Percentiles rank a stretch among this genome's conserved stretches.
phyloP scores from a whole-genome alignment of 2,329 filamentous ascomycete species.

The Fusarium sp. region DNA sequence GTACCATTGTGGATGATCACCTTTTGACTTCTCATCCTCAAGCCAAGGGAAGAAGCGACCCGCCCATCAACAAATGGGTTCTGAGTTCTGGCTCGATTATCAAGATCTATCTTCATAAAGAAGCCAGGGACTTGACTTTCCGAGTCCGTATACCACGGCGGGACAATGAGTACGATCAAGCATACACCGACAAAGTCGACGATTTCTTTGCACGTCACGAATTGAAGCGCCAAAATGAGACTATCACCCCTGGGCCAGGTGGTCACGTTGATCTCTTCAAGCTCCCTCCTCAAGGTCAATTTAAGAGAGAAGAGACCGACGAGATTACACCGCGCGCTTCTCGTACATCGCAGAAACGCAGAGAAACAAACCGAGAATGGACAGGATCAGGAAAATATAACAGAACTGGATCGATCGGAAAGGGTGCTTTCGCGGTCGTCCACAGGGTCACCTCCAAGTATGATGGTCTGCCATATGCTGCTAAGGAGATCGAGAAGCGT shows the following conservation, averaged over 20 bases:
- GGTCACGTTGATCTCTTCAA: constrained; percentile 58
- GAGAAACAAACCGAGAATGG: constrained; percentile 71
- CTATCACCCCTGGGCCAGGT: constrained; percentile 59
- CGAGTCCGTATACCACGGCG: constrained; percentile 85
- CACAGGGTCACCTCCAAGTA: constrained; percentile 89
- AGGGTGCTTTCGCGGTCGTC: constrained; percentile 94
- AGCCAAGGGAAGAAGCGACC: constrained; percentile 49
- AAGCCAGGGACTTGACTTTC: constrained; percentile 75
- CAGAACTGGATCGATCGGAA: constrained; percentile 82
- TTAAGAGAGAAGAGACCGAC: constrained; percentile 34
- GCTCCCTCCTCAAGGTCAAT: constrained; percentile 37
- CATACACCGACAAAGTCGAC: constrained; percentile 76
- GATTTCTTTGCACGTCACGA: constrained; percentile 66
- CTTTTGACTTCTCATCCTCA: constrained; percentile 64
- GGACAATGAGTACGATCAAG: constrained; percentile 71
- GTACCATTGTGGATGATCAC: constrained; percentile 83
- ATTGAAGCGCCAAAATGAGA: constrained; percentile 52
- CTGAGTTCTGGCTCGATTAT: constrained; percentile 79
- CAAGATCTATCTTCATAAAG: constrained; percentile 69
- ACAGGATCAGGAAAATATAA: constrained; percentile 88
- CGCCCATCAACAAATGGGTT: constrained; percentile 63
- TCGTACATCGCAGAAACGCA: constrained; percentile 38
- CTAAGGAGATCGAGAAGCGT: constrained; percentile 94
- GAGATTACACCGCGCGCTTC: constrained; percentile 26
- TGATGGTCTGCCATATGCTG: constrained; percentile 85